Evolutionary conservation across 2,329 filamentous ascomycete genomes (phyloP).

Genomic region (Diplodia sapinea): DNA sequence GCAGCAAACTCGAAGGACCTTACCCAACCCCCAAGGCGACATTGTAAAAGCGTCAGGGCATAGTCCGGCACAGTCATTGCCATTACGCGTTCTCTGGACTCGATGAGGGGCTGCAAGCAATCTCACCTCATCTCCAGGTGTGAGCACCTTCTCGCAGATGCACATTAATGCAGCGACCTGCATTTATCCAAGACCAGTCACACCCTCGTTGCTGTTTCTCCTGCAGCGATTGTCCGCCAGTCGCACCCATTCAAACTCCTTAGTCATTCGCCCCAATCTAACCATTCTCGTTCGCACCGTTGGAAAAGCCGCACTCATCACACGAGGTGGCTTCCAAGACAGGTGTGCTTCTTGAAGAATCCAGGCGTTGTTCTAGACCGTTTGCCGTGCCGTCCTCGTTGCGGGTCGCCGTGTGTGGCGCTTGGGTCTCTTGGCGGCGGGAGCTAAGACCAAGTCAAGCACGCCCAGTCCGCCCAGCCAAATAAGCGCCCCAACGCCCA

Average conservation of each 20-base stretch:
- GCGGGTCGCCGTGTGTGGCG: slow-evolving; percentile 11
- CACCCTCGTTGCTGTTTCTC: background rate
- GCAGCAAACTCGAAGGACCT: background rate
- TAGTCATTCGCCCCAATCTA: background rate
- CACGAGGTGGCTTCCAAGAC: background rate
- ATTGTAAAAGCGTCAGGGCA: background rate
- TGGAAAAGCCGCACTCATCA: background rate
- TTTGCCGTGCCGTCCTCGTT: slow-evolving; percentile 12
- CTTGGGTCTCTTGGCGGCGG: slow-evolving; percentile 15
- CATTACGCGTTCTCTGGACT: background rate
- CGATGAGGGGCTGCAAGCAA: background rate
- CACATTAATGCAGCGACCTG: background rate
- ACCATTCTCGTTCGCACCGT: background rate
- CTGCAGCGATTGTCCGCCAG: background rate
- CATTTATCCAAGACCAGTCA: background rate
- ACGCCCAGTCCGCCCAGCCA: slow-evolving; percentile 18
- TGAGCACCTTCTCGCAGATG: background rate
- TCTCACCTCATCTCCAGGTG: slow-evolving; percentile 7
- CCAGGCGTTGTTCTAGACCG: background rate
- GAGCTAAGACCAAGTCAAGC: slow-evolving; percentile 21
- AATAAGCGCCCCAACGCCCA: slow-evolving; percentile 16
- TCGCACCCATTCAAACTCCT: background rate
- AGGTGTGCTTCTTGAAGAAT: slow-evolving; percentile 9
- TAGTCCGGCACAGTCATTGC: background rate
- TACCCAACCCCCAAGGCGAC: background rate